A percentile compares a stretch with the other conserved stretches of the same genome.
phyloP scores from a whole-genome alignment of 1,284 basidiomycete genomes.

The Marasmius tenuissimus region DNA sequence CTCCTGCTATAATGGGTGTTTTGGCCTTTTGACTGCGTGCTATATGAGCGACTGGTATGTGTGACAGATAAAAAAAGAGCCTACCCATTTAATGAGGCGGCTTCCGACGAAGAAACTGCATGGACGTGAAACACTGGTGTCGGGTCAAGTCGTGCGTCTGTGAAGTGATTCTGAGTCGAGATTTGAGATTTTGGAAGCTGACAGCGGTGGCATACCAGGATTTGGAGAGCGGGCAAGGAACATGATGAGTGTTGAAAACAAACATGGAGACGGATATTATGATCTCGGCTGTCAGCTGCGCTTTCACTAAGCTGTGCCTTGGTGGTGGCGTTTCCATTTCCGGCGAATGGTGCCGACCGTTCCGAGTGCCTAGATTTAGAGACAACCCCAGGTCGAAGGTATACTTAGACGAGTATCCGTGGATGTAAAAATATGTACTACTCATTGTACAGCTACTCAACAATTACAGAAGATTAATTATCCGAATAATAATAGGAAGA shows the following conservation, averaged over 20 bases:
- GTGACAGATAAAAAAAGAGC: constrained; percentile 7
- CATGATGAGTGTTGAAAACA: background rate
- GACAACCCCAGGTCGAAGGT: too few species aligned
- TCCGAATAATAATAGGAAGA: too few species aligned
- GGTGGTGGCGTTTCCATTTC: too few species aligned
- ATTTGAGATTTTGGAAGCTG: background rate
- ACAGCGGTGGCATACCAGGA: background rate
- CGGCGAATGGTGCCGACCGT: too few species aligned
- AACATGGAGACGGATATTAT: background rate
- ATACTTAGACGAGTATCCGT: too few species aligned
- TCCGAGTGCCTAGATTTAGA: too few species aligned
- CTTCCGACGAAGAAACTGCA: constrained; percentile 24
- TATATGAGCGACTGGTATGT: background rate
- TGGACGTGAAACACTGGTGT: constrained; percentile 1
- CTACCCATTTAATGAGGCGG: constrained; percentile 33
- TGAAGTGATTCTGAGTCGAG: background rate
- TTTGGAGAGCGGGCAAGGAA: background rate
- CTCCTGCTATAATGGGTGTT: constrained; percentile 66
- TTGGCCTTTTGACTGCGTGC: constrained; percentile 48
- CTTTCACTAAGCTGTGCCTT: background rate
- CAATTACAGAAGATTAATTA: too few species aligned
- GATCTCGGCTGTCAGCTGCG: background rate
- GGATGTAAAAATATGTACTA: too few species aligned
- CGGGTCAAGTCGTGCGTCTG: background rate
- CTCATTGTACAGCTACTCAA: too few species aligned